Conservation (phyloP, 1,284 basidiomycete species). For the Golubevia pallescens region DNA sequence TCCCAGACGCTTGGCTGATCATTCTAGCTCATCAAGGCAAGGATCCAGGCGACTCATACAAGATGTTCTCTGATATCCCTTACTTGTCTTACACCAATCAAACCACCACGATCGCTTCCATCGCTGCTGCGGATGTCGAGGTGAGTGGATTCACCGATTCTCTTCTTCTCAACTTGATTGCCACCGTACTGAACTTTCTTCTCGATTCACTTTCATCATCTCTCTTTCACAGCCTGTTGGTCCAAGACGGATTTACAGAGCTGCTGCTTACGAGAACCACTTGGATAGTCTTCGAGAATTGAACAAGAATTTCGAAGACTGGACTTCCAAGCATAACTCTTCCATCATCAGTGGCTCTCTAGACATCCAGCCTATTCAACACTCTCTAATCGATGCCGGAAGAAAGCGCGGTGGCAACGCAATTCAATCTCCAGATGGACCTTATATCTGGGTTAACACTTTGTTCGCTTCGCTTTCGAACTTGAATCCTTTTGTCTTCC, state of each 20-base stretch:
- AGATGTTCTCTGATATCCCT: constrained; percentile 11
- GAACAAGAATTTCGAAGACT: constrained; percentile 2
- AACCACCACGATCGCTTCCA: too few species aligned
- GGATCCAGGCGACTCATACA: constrained; percentile 4
- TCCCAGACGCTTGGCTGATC: not conserved
- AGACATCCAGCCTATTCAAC: constrained; percentile 12
- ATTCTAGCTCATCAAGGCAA: constrained; percentile 14
- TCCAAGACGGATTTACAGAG: too few species aligned
- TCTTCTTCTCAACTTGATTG: too few species aligned
- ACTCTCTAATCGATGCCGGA: constrained; percentile 5
- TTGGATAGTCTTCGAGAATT: not conserved
- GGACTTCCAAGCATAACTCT: constrained; percentile 3
- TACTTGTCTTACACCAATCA: constrained; percentile 8
- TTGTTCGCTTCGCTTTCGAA: constrained; percentile 5
- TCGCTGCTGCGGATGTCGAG: too few species aligned
- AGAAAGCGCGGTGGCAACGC: constrained; percentile 21
- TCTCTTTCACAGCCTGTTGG: too few species aligned
- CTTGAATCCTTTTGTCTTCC: not conserved
- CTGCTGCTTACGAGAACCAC: too few species aligned
- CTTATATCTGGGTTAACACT: constrained; percentile 14
- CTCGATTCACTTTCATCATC: too few species aligned
- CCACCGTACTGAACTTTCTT: too few species aligned
- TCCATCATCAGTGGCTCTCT: constrained; percentile 4
- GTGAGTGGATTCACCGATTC: too few species aligned
- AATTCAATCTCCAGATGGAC: constrained; percentile 5